These are phyloP conservation scores for Solanum tarijense DNA, from an alignment of 257 asterid genomes.

Conservation along the genomic window DNA sequence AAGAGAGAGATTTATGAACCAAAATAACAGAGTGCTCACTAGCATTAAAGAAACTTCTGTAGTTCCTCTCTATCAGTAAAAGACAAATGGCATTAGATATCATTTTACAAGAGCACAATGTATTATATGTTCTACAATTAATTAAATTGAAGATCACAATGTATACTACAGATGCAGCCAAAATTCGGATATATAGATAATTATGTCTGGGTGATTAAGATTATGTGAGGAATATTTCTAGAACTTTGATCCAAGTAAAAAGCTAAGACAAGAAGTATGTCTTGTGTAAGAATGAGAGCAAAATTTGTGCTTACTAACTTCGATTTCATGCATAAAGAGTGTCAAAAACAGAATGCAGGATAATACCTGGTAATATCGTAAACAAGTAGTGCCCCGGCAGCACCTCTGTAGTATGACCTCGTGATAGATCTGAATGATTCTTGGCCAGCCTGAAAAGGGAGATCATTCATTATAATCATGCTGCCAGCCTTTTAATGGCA, in stretches of 20 bases:
- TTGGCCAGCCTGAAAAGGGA: constrained; percentile 58
- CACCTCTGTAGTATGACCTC: constrained; percentile 80
- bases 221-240: not conserved
- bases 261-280: not conserved
- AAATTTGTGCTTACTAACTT: not conserved
- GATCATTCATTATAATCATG: not conserved
- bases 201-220: not conserved
- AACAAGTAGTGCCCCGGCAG: constrained; percentile 80
- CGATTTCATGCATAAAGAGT: not conserved
- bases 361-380: constrained; percentile 70
- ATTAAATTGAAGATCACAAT: not conserved
- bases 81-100: not conserved
- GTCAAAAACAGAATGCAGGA: not conserved
- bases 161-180: not conserved
- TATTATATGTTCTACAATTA: not conserved
- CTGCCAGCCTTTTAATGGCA: not conserved
- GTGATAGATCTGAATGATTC: constrained; percentile 77
- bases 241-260: not conserved
- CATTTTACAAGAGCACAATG: not conserved
- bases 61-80: not conserved
- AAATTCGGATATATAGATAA: not conserved
- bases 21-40: not conserved
- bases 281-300: not conserved
- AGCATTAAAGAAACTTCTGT: not conserved
- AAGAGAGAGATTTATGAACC: not conserved